These are phyloP conservation scores for Pyrus pyrifolia DNA, from an alignment of 306 rosid species.

Conservation along the genomic window DNA sequence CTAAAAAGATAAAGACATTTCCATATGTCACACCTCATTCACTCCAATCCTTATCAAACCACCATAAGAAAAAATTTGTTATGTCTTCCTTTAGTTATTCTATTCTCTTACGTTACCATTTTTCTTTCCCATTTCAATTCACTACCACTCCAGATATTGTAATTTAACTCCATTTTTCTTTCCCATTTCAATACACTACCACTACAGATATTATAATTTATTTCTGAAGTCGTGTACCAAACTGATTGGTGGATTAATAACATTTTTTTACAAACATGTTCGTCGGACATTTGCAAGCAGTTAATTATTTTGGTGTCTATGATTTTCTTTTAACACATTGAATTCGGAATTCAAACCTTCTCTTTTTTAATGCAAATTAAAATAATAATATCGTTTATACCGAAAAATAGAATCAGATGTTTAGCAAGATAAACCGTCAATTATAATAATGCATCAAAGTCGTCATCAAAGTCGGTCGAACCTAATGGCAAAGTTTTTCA, in stretches of 20 bases:
- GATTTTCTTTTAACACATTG: no score
- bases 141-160: no score
- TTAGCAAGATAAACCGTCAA: no score
- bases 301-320: no score
- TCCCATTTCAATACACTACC: background rate
- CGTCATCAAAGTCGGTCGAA: no score
- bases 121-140: background rate
- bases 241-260: constrained; percentile 2
- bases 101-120: background rate
- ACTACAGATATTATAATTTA: background rate
- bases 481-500: background rate
- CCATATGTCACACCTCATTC: background rate
- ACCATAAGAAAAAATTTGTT: no score
- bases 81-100: background rate
- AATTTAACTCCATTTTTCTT: background rate
- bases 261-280: background rate
- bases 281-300: background rate
- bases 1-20: background rate
- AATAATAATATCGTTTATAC: no score
- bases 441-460: no score
- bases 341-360: no score
- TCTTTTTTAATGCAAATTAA: no score
- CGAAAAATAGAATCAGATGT: no score
- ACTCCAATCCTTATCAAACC: constrained; percentile 15
- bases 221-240: constrained; percentile 18